Conservation (phyloP, 2,329 filamentous ascomycete genomes). For the Pseudogymnoascus sp. region DNA sequence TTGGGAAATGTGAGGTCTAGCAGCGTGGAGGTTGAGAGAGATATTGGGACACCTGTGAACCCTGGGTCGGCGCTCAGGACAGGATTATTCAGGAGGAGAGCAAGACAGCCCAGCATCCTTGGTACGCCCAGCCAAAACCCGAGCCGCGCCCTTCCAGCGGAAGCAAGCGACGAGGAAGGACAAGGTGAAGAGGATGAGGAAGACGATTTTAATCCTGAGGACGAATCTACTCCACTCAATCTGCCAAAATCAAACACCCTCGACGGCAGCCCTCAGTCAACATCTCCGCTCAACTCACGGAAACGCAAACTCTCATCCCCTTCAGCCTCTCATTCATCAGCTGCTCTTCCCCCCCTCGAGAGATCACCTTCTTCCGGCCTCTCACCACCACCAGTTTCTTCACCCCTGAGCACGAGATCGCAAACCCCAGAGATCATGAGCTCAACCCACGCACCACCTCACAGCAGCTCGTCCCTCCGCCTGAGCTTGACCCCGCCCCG, state of each 20-base stretch:
- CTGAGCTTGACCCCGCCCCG: not conserved
- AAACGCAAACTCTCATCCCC: constrained; percentile 44
- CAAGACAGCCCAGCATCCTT: constrained; percentile 55
- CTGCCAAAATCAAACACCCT: constrained; percentile 36
- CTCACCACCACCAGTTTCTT: constrained; percentile 12
- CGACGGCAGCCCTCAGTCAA: constrained; percentile 24
- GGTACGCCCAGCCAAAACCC: constrained; percentile 26
- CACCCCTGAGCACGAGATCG: not conserved
- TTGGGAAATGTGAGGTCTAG: constrained; percentile 25
- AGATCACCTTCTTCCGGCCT: constrained; percentile 7
- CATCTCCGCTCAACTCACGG: constrained; percentile 33
- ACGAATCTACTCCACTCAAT: constrained; percentile 60
- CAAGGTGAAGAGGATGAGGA: constrained; percentile 33
- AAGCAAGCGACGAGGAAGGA: constrained; percentile 33
- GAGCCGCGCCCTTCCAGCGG: constrained; percentile 18
- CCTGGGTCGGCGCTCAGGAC: constrained; percentile 41
- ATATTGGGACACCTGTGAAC: constrained; percentile 19
- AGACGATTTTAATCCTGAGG: constrained; percentile 54
- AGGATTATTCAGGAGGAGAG: constrained; percentile 49
- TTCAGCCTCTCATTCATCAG: constrained; percentile 25
- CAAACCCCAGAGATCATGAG: constrained; percentile 25
- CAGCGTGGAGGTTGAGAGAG: constrained; percentile 18
- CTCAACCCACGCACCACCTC: constrained; percentile 30
- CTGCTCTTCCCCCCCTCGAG: constrained; percentile 14
- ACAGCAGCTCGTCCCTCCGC: constrained; percentile 24